These are phyloP conservation scores for Fusarium verticillioides DNA, from an alignment of 2,329 filamentous ascomycete species.

Conservation along the genomic window DNA sequence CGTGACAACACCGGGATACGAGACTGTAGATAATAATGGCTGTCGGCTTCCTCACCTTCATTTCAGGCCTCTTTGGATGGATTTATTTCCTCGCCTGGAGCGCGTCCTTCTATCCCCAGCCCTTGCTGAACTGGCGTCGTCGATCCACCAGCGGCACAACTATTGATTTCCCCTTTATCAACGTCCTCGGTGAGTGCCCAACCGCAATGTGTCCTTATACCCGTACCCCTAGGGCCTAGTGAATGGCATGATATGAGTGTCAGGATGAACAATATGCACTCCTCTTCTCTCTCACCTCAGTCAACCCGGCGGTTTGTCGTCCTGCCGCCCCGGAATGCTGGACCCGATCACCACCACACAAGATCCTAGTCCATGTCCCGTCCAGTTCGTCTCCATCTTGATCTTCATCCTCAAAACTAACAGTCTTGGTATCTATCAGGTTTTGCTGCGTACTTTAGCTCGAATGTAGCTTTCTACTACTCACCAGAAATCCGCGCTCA, in stretches of 20 bases:
- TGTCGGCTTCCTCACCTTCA: constrained; percentile 56
- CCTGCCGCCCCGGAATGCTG: constrained; percentile 9
- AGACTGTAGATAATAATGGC: constrained; percentile 22
- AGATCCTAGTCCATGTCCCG: constrained; percentile 1
- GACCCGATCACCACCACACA: constrained; percentile 23
- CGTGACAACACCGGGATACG: neutral
- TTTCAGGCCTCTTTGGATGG: constrained; percentile 76
- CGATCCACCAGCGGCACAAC: constrained; percentile 84
- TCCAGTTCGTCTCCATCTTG: neutral
- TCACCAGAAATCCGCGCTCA: constrained; percentile 81
- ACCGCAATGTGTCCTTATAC: neutral
- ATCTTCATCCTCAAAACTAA: constrained; percentile 21
- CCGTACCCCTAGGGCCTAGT: constrained; percentile 4
- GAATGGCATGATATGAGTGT: constrained; percentile 29
- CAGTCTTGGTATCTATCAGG: constrained; percentile 54
- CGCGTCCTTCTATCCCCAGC: constrained; percentile 91
- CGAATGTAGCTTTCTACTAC: constrained; percentile 80
- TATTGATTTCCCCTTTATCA: constrained; percentile 86
- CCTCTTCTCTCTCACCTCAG: constrained; percentile 9
- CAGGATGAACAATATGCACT: constrained; percentile 18
- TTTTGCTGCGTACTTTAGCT: constrained; percentile 80
- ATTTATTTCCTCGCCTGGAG: constrained; percentile 83
- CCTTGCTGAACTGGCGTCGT: constrained; percentile 80
- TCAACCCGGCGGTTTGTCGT: constrained; percentile 12
- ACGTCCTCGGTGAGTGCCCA: constrained; percentile 64